Evolutionary conservation across 352 stramenopile genomes (phyloP).

Genomic region (Phytopythium cucurbitacearum): DNA sequence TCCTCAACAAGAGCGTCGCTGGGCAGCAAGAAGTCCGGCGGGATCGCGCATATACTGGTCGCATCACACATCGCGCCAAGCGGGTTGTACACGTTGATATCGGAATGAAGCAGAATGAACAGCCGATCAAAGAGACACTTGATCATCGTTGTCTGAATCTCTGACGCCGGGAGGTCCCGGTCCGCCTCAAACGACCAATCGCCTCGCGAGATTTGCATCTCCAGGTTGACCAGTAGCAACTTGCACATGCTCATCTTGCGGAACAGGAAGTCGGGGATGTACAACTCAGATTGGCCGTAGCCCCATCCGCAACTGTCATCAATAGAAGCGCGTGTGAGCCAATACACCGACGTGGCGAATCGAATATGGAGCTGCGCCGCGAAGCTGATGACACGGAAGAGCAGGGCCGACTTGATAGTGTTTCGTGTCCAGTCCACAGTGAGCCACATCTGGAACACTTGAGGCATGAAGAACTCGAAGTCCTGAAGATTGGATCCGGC

Average conservation of each 20-base stretch:
- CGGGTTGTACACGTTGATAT: slow-evolving; percentile 23
- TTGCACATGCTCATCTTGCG: slow-evolving; percentile 81
- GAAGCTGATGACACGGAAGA: slow-evolving; percentile 71
- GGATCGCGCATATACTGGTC: slow-evolving; percentile 36
- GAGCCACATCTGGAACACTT: slow-evolving; percentile 84
- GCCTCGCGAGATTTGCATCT: slow-evolving; percentile 67
- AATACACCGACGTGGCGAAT: slow-evolving; percentile 78
- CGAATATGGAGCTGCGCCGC: slow-evolving; percentile 72
- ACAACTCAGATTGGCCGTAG: slow-evolving; percentile 72
- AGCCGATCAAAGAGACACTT: slow-evolving; percentile 62
- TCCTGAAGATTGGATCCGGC: slow-evolving; percentile 56
- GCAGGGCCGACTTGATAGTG: slow-evolving; percentile 67
- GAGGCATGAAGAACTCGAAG: slow-evolving; percentile 84
- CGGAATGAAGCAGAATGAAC: slow-evolving; percentile 38
- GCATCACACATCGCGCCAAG: slow-evolving; percentile 63
- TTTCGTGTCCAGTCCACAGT: slow-evolving; percentile 74
- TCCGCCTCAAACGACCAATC: slow-evolving; percentile 63
- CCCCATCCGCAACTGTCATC: slow-evolving; percentile 79
- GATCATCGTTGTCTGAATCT: slow-evolving; percentile 55
- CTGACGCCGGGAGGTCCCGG: slow-evolving; percentile 57
- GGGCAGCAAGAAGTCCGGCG: slow-evolving; percentile 36
- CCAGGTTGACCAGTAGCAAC: slow-evolving; percentile 75
- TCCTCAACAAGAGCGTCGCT: slow-evolving; percentile 31
- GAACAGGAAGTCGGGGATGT: slow-evolving; percentile 72
- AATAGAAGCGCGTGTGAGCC: slow-evolving; percentile 67